phyloP scores from a whole-genome alignment of 2,329 filamentous ascomycete species.

The Botrytis hyacinthi region DNA sequence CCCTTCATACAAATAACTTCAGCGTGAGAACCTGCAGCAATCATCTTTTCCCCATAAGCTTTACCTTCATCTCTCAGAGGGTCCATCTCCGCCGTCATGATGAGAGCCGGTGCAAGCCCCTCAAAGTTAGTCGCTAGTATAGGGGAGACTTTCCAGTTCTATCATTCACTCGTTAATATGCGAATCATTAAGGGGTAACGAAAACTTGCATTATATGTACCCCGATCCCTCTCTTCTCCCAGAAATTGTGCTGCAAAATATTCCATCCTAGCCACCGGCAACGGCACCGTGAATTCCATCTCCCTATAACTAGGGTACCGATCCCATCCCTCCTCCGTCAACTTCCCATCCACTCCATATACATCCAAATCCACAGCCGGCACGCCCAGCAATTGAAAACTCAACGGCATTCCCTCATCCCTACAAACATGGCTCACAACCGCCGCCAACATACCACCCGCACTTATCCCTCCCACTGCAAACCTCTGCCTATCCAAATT shows the following conservation, averaged over 20 bases:
- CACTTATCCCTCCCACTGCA: constrained; percentile 29
- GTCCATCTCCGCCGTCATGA: constrained; percentile 42
- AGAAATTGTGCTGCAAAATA: constrained; percentile 27
- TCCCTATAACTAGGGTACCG: constrained; percentile 28
- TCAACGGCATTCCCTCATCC: constrained; percentile 25
- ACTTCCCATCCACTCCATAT: constrained; percentile 19
- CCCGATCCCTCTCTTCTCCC: constrained; percentile 18
- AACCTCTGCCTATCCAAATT: constrained; percentile 24
- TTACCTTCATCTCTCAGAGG: constrained; percentile 41
- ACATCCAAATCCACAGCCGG: constrained; percentile 26
- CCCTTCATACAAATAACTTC: constrained; percentile 25
- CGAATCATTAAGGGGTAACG: neutral
- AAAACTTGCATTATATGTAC: constrained; percentile 16
- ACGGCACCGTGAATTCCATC: constrained; percentile 23
- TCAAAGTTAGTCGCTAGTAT: constrained; percentile 36
- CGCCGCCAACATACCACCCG: constrained; percentile 28
- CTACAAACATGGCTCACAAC: constrained; percentile 27
- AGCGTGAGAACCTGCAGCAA: constrained; percentile 24
- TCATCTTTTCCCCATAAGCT: constrained; percentile 27
- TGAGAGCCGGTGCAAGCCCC: constrained; percentile 36
- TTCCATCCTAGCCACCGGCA: constrained; percentile 26
- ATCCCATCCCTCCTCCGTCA: constrained; percentile 17
- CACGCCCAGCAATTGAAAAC: constrained; percentile 28
- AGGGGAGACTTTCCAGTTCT: constrained; percentile 27
- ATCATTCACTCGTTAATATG: neutral